Evolutionary conservation across 2,329 filamentous ascomycete species (phyloP), one percentile per base, ranked within the genome.

Genomic region (Apiospora arundinis): DNA sequence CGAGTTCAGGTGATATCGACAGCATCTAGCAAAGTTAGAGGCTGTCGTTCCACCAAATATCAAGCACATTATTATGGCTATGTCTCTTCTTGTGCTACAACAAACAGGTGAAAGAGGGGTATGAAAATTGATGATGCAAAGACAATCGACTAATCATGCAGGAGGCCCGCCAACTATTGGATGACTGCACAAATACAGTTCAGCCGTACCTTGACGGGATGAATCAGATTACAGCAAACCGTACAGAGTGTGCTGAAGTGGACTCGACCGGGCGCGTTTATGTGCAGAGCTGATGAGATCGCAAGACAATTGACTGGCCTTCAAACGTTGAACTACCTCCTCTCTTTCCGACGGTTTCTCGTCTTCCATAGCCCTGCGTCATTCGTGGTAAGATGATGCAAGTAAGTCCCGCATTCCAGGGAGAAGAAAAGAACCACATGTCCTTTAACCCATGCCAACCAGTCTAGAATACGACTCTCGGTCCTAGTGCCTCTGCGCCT

Each of bases 401-500:
- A 8, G 9, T 16, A 21, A 60, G 7, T 18, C 52, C 25, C 32
- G 25, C 25, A 32, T 16, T 56, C 25, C 25, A 32, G 16, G 23
- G 16, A 45, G 12, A 42, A 11, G 12, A 42, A 42, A 9, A 14
- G 14, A 5, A 45, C 12, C 14, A 48, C 23, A 7, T 21, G 7
- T 37, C n/a, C 32, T 32, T 7, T 11, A 12, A 8, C 18, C 32
- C 56, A 40, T n/a, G 28, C 6, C 52, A 1, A 37, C 16, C 5
- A 16, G 12, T 6, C 49, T 32, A 49, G 8, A 49, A 37, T 1
- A 42, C n/a, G 12, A 1, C 49, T 18, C 42, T 32, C 16, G 7
- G 21, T 4, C 45, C 40, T 71, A 86, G 73, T 85, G 82, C 71
- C 82, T 85, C 74, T 81, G 83, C 40, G 75, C 78, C 63, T 83